Evolutionary conservation across 495 filamentous ascomycete species (phyloP), one percentile per base, ranked within the genome.

Genomic region (Penicillium paradoxum): DNA sequence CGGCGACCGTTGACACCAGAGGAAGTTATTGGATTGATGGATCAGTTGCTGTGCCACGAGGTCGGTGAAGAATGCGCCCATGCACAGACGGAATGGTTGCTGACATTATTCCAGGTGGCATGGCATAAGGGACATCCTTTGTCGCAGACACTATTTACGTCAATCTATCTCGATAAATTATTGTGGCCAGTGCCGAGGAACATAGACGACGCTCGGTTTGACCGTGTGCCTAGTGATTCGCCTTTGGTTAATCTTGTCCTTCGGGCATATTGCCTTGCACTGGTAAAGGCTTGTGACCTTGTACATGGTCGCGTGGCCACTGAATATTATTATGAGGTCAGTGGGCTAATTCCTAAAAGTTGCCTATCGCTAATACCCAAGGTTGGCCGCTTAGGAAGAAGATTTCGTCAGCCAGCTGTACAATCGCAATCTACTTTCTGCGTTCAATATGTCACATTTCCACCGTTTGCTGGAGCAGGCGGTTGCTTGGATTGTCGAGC

Each of bases 71-170:
- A 45, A 32, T 34, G 56, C 15, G 14, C 21, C 3, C 7, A 7
- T 22, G 3, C 30, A 10, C 8, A 22, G 29, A 3, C 18, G 48
- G 17, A 11, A 9, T 22, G 30, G n/a, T 29, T 47, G 49, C 68
- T 71, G 55, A 74, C 45, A 48, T 30, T 25, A 62, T 45, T 45
- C 40, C 59, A 95, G 88, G 93, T 95, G 86, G 90, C 90, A 60
- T 99, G 93, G 93, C 90, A 97, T 71, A 85, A 87, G 63, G 93
- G 93, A 15, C 87, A 95, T 58, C 90, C 93, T 25, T 84, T 99
- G 3, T 93, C 91, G 3, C 95, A 97, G 65, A 97, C 91, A 0
- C 71, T 99, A 6, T 90, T 96, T 66, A 95, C 91, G n/a, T 96
- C 88, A 30, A 75, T 95, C 29, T 93, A 99, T 67, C 83, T 99